These are phyloP conservation scores for Przewalskia tangutica DNA, from an alignment of 257 asterid species.

Conservation along the genomic window DNA sequence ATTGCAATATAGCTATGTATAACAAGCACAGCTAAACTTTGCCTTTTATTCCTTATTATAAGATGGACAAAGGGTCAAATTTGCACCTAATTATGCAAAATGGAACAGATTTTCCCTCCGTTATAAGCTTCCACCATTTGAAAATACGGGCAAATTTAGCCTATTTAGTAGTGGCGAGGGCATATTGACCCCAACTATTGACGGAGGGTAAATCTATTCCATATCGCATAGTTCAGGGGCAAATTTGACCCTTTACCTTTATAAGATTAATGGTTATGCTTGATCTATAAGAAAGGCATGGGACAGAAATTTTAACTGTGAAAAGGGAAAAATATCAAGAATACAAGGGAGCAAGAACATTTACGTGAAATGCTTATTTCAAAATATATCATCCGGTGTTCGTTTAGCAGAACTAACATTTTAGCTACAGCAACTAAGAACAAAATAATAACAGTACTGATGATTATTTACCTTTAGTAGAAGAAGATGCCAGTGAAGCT, in stretches of 20 bases:
- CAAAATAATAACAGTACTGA: neutral
- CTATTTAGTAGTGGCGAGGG: no score
- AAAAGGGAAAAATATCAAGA: neutral
- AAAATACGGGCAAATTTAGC: no score
- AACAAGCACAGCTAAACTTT: neutral
- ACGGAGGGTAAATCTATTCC: no score
- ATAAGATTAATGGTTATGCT: neutral
- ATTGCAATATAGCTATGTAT: neutral
- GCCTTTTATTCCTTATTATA: neutral
- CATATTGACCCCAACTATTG: no score
- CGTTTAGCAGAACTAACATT: neutral
- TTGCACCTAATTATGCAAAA: no score
- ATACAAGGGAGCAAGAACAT: neutral
- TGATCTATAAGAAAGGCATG: neutral
- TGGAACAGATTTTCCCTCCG: no score
- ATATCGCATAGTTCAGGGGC: no score
- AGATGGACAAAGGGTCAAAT: no score
- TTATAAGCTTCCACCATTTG: no score
- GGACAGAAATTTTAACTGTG: neutral
- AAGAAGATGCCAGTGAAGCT: conserved; percentile 57
- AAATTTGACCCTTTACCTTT: no score
- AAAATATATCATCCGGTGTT: neutral
- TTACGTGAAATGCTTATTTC: neutral
- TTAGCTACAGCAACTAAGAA: neutral
- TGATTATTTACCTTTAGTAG: conserved; percentile 48